These are phyloP conservation scores for Microcos paniculata DNA, from an alignment of 345 rosid species.

Conservation along the genomic window DNA sequence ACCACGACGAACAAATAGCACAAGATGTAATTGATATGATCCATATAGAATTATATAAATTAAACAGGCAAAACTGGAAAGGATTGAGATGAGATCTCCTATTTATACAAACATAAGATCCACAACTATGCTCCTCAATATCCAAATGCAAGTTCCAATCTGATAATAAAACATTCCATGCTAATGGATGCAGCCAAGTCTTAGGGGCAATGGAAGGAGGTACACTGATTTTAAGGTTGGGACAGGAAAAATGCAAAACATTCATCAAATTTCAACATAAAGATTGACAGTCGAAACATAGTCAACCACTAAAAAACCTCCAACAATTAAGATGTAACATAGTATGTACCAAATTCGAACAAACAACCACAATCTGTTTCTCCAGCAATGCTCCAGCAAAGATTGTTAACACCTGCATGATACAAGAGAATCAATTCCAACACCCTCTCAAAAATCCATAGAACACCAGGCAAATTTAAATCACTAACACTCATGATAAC, in stretches of 20 bases:
- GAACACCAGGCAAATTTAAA: background rate
- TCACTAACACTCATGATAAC: background rate
- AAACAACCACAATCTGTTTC: conserved; percentile 83
- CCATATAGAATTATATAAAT: background rate
- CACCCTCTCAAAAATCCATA: background rate
- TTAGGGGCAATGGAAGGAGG: background rate
- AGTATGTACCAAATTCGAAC: conserved; percentile 86
- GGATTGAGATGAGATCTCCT: background rate
- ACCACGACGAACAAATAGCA: background rate
- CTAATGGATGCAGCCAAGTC: background rate
- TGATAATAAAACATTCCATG: background rate
- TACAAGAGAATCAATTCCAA: conserved; percentile 15
- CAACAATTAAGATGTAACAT: background rate
- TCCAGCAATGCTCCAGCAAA: conserved; percentile 85
- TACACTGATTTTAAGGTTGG: background rate
- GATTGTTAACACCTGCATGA: conserved; percentile 67
- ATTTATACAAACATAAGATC: background rate
- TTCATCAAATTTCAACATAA: background rate
- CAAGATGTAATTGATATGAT: background rate
- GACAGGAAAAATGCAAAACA: background rate
- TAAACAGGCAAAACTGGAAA: no score
- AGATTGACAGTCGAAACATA: background rate
- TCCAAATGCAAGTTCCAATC: background rate
- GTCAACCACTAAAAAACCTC: background rate
- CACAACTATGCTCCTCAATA: background rate